Conservation (phyloP, 73 alveolate species). For the Paramecium octaurelia region DNA sequence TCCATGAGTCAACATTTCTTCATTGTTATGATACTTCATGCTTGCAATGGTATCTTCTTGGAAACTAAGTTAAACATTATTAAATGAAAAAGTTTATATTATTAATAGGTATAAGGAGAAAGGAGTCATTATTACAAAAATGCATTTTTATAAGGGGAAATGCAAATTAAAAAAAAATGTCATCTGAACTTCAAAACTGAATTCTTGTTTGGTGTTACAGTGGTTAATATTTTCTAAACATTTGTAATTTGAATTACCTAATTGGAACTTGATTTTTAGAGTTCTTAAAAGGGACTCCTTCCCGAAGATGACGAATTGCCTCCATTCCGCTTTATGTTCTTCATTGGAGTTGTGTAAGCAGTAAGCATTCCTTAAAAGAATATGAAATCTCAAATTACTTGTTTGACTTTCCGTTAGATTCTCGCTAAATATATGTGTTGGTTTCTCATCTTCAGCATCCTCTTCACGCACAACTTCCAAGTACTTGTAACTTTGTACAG, state of each 20-base stretch:
- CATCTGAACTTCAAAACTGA: constrained; percentile 39
- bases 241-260: background rate
- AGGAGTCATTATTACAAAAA: background rate
- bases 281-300: constrained; percentile 35
- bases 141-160: background rate
- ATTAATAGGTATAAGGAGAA: background rate
- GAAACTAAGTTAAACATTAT: background rate
- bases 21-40: background rate
- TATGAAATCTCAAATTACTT: background rate
- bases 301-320: constrained; percentile 24
- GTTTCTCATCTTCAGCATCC: constrained; percentile 27
- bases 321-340: background rate
- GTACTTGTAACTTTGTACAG: background rate
- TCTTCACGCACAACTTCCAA: constrained; percentile 30
- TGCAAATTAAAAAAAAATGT: background rate
- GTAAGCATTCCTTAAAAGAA: constrained; percentile 33
- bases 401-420: constrained; percentile 34
- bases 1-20: too few relatives aligned
- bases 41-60: background rate
- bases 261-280: constrained; percentile 34
- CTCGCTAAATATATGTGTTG: background rate
- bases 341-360: constrained; percentile 35
- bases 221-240: background rate
- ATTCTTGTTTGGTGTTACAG: constrained; percentile 17
- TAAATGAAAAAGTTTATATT: background rate